Conservation (phyloP, 2,329 filamentous ascomycete species). For the Calycina herbarum region DNA sequence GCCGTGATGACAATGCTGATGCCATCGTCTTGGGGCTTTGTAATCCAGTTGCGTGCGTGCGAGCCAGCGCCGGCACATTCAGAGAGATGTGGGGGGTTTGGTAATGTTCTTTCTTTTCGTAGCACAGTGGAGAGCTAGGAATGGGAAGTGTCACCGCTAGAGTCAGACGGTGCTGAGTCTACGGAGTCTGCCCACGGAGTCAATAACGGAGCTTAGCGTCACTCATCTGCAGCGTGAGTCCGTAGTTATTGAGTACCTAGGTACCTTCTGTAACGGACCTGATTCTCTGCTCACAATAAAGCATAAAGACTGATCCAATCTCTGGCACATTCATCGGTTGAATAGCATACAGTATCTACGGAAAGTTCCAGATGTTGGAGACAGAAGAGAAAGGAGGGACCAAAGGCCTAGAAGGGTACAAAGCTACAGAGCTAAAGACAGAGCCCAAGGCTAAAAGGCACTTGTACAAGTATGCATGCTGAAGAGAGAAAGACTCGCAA, state of each 20-base stretch:
- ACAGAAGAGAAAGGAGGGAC: too few species aligned
- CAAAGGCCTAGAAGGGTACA: too few species aligned
- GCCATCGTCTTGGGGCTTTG: slow-evolving; percentile 2
- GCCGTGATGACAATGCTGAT: slow-evolving; percentile 6
- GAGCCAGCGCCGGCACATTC: not conserved
- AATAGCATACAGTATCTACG: too few species aligned
- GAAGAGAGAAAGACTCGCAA: not conserved
- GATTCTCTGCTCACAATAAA: not conserved
- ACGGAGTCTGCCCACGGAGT: too few species aligned
- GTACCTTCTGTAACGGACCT: not conserved
- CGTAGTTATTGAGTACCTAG: not conserved
- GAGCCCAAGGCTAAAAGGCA: too few species aligned
- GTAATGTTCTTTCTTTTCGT: too few species aligned
- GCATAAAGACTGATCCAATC: not conserved
- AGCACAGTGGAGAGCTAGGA: not conserved
- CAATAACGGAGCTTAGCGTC: not conserved
- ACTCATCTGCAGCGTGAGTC: slow-evolving; percentile 1
- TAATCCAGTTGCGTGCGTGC: slow-evolving; percentile 13
- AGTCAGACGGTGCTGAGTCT: not conserved
- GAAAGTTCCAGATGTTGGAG: not conserved
- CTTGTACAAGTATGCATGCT: too few species aligned
- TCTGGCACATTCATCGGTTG: not conserved
- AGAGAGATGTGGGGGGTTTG: not conserved
- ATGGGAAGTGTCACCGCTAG: not conserved
- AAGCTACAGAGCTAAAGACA: too few species aligned